Conservation (phyloP, 2,329 filamentous ascomycete species). For the Stenocarpella maydis region DNA sequence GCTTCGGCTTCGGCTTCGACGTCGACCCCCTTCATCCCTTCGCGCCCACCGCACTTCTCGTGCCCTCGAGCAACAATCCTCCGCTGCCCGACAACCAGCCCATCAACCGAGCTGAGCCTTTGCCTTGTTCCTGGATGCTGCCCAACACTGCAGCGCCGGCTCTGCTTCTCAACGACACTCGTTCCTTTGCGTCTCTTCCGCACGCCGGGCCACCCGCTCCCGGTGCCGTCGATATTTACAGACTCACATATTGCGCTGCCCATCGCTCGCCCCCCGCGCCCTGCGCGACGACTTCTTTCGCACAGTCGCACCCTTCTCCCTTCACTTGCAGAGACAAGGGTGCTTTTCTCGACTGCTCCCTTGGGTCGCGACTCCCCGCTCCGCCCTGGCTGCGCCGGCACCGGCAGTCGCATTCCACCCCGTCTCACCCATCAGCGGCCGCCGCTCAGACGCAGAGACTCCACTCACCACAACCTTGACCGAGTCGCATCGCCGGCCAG, state of each 20-base stretch:
- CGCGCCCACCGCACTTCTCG: constrained; percentile 1
- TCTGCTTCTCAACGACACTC: constrained; percentile 11
- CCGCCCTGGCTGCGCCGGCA: not conserved
- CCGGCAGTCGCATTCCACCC: constrained; percentile 13
- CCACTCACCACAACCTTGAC: constrained; percentile 13
- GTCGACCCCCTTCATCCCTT: not conserved
- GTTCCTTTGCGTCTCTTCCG: constrained; percentile 15
- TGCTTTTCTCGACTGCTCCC: not conserved
- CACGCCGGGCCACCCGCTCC: constrained; percentile 1
- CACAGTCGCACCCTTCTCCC: not conserved
- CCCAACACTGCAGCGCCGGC: not conserved
- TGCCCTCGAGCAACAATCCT: not conserved
- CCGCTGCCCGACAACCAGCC: not conserved
- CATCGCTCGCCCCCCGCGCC: not conserved
- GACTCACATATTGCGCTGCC: not conserved
- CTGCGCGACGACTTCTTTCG: not conserved
- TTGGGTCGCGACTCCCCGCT: constrained; percentile 21
- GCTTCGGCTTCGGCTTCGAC: constrained; percentile 1
- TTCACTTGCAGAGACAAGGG: too few species aligned
- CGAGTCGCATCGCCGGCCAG: constrained; percentile 12
- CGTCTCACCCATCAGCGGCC: constrained; percentile 11
- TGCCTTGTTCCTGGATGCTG: constrained; percentile 18
- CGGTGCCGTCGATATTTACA: not conserved
- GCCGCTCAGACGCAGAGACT: constrained; percentile 7
- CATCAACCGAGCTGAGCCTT: not conserved